Base-by-base conservation (phyloP, 2,329 filamentous ascomycete genomes). In the Elsinoe ampelina region DNA sequence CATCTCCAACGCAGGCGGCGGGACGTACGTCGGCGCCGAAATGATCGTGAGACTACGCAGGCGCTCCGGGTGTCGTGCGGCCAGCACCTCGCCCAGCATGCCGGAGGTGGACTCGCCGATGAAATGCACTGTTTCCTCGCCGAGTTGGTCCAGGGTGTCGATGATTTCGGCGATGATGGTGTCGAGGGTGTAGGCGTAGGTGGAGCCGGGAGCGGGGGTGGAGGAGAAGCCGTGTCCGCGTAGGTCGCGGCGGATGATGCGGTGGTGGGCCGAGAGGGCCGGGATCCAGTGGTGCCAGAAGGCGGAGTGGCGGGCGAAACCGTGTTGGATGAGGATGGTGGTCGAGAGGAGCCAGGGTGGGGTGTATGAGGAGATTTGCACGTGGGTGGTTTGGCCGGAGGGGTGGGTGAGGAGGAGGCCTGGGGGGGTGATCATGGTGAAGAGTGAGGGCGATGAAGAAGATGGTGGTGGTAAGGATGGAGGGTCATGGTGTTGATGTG, bases 221-320 rank as follows among this genome's bases (percentile, higher is more conserved):
- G 62, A 64, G 0, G 68, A 71, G 22, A 61, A 57, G 2, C 69
- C 69, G 58, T 71, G 69, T 0, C 69, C 69, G 11, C 68, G 61
- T 0, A 69, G 61, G 58, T 70, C 68, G 6, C 69, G 64, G 5
- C 68, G 61, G 47, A 71, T 66, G 15, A 71, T 64, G 10, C 62
- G 63, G 59, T 68, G 71, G 5, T 64, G 52, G 1, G 62, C 63
- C 1, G 66, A 57, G n/a, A 71, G 60, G 3, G 63, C 34, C 1
- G 69, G 68, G 17, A 71, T 62, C 69, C 68, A 71, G 50, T 70
- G 67, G 55, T 71, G 67, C 68, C 68, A 71, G 57, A 70, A 69
- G 6, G 57, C 63, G 2, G 65, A 57, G 54, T 69, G 65, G 7
- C 69, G 64, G 1, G 62, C 68, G 56, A 71, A 71, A 7, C 69